Evolutionary conservation across 1,284 basidiomycete genomes (phyloP).

Genomic region (Waitea zeae): DNA sequence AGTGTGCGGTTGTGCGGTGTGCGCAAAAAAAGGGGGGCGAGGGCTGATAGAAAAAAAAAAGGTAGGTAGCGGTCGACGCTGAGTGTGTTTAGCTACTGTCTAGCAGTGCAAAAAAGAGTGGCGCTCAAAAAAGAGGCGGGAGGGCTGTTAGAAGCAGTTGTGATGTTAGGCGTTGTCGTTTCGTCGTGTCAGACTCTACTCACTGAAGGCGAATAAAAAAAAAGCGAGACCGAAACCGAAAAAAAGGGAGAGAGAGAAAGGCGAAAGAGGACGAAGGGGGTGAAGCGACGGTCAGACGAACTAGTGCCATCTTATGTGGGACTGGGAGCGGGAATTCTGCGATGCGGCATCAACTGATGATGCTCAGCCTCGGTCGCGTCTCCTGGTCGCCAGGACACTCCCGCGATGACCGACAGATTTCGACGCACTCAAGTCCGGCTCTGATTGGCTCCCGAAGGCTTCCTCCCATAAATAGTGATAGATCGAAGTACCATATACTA

Average conservation of each 20-base stretch:
- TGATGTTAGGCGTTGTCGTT: no score
- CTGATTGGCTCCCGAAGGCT: no score
- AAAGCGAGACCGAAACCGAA: constrained; percentile 24
- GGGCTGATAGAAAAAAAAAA: no score
- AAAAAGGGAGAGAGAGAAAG: constrained; percentile 13
- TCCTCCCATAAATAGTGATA: no score
- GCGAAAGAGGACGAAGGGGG: constrained; percentile 16
- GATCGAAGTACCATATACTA: no score
- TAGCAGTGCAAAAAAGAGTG: constrained; percentile 29
- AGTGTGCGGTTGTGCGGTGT: constrained; percentile 14
- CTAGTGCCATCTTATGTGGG: no score
- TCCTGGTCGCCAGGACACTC: no score
- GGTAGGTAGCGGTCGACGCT: constrained; percentile 74
- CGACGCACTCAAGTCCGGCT: no score
- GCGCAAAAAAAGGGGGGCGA: constrained; percentile 19
- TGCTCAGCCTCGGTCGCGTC: no score
- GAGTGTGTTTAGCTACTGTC: constrained; percentile 39
- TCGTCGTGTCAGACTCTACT: neutral
- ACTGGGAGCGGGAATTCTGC: no score
- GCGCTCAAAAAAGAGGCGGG: constrained; percentile 20
- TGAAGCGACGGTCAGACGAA: constrained; percentile 8
- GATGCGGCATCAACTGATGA: no score
- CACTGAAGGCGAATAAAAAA: constrained; percentile 8
- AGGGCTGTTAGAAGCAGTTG: constrained; percentile 18
- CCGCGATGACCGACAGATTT: no score